phyloP scores from a whole-genome alignment of 2,329 filamentous ascomycete genomes.

The Fusarium lateritium region DNA sequence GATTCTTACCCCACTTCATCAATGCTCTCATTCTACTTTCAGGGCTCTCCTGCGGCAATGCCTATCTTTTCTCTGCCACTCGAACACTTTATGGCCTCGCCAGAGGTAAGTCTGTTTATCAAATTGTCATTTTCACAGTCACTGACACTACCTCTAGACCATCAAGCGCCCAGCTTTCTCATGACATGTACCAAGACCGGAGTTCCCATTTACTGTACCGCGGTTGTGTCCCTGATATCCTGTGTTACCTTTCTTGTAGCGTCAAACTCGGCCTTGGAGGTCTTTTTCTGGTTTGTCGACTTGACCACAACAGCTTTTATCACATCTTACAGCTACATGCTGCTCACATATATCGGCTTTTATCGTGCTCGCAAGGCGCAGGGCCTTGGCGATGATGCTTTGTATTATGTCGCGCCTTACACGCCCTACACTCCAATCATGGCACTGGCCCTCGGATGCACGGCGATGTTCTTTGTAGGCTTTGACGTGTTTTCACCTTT shows the following conservation, averaged over 20 bases:
- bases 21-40: constrained; percentile 75
- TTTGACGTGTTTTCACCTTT: constrained; percentile 69
- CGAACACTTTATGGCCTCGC: constrained; percentile 64
- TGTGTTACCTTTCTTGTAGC: constrained; percentile 66
- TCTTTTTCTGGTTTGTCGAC: constrained; percentile 68
- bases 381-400: constrained; percentile 57
- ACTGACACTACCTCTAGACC: constrained; percentile 46
- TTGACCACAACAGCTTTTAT: constrained; percentile 68
- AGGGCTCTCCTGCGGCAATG: constrained; percentile 60
- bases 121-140: no score
- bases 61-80: constrained; percentile 62
- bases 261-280: constrained; percentile 60
- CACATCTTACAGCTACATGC: constrained; percentile 66
- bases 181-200: constrained; percentile 70
- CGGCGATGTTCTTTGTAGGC: constrained; percentile 70
- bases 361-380: constrained; percentile 66
- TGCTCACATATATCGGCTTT: constrained; percentile 59
- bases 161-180: constrained; percentile 64
- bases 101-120: background rate
- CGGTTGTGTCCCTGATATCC: constrained; percentile 61
- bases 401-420: constrained; percentile 64
- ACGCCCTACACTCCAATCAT: constrained; percentile 67
- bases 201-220: constrained; percentile 69
- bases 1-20: constrained; percentile 67
- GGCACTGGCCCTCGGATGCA: constrained; percentile 60